Conservation (phyloP, 2,329 filamentous ascomycete genomes). For the Xylaria sp. region DNA sequence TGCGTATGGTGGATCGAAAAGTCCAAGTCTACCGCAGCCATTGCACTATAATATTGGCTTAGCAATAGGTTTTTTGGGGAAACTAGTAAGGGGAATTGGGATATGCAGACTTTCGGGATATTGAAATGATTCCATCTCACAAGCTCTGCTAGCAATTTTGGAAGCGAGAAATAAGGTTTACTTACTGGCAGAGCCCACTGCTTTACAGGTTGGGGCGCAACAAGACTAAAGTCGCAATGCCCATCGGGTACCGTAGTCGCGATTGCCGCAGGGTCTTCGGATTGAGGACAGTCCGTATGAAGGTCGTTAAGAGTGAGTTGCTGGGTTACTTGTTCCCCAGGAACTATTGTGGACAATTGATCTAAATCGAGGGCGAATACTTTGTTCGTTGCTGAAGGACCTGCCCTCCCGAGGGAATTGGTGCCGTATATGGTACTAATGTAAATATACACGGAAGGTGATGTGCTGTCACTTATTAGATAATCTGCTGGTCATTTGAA, state of each 20-base stretch:
- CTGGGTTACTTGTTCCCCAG: not conserved
- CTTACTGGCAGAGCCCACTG: not conserved
- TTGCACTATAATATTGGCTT: not conserved
- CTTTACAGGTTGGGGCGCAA: not conserved
- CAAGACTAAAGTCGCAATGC: not conserved
- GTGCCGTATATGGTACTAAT: not conserved
- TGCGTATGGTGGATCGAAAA: not conserved
- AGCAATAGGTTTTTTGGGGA: not conserved
- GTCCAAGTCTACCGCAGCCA: not conserved
- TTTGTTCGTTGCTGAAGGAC: not conserved
- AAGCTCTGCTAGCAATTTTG: too few species aligned
- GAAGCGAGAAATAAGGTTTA: not conserved
- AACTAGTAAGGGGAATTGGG: not conserved
- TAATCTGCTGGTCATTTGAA: not conserved
- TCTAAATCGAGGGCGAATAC: not conserved
- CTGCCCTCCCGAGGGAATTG: not conserved
- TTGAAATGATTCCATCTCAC: too few species aligned
- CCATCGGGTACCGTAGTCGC: not conserved
- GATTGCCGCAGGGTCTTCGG: not conserved
- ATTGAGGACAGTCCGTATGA: not conserved
- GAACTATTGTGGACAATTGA: not conserved
- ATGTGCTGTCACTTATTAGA: not conserved
- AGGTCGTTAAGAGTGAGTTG: not conserved
- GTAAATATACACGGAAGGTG: not conserved
- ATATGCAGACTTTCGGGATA: not conserved